Base-by-base conservation (phyloP, 139 green algal genomes). In the Chara braunii region DNA sequence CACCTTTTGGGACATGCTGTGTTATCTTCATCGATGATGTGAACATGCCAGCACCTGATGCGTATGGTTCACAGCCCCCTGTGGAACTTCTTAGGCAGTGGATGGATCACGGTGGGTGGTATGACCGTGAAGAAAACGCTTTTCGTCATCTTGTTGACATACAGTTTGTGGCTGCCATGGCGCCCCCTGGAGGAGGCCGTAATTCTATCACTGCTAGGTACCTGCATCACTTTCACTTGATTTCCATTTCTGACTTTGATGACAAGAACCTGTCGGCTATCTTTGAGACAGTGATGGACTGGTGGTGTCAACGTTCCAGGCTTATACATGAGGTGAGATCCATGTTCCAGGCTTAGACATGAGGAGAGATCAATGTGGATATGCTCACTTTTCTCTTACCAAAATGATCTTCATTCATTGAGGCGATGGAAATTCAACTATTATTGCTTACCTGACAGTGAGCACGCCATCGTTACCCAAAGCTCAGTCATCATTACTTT, bases 191-290 rank as follows among this genome's bases (percentile, higher is more conserved):
- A 14, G 75, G 75, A 32, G 75, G 75, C 3, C 72, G 75, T 40
- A 81, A 81, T 64, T 48, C 52, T 3, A 70, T 81, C 18, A 81
- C 75, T 11, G 40, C 45, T 11, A 57, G 75, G 1, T 31, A 64
- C 11, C 43, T 79, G 6, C 63, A 64, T 18, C 75, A 81, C 56
- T 81, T 76, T 64, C 72, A 76, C 60, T 12, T 67, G 4, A 43
- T 81, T 8, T 68, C 37, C 32, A 30, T 81, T 36, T 63, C 37
- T 40, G 75, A 81, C 9, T 78, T 85, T 43, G 70, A 84, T 30
- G 70, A 81, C 2, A 79, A 80, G 57, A 86, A 82, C 48, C 72
- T 88, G 68, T 73, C 62, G 3, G 53, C 60, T 31, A 87, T 89
- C 59, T 89, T 85, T 68, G 43, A 40, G 22, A 71, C 67, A 1